phyloP scores from a whole-genome alignment of 2,329 filamentous ascomycete genomes.

The Pestalotiopsis sp. region DNA sequence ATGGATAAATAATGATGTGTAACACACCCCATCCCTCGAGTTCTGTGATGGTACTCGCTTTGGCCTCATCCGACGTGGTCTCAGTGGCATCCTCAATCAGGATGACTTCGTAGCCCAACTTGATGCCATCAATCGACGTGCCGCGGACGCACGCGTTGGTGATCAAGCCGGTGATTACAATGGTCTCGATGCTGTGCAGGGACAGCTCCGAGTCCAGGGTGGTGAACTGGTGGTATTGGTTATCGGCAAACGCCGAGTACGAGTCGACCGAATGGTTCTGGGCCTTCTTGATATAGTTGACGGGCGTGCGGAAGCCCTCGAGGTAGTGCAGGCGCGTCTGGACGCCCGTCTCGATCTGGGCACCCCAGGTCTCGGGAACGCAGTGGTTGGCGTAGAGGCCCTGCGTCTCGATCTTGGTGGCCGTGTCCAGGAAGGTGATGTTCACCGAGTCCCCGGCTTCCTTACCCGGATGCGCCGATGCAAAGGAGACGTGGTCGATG shows the following conservation, averaged over 20 bases:
- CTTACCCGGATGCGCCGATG: conserved; percentile 18
- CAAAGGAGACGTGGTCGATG: conserved; percentile 20
- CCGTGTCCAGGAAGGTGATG: conserved; percentile 22
- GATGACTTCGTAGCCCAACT: conserved; percentile 22
- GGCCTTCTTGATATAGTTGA: conserved; percentile 25
- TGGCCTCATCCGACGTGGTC: conserved; percentile 17
- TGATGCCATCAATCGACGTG: conserved; percentile 23
- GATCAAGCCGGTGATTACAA: conserved; percentile 21
- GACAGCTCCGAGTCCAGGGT: conserved; percentile 21
- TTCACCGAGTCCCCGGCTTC: conserved; percentile 19
- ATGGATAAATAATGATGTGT: neutral
- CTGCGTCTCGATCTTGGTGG: conserved; percentile 23
- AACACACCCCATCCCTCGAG: conserved; percentile 20
- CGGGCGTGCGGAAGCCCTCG: conserved; percentile 20
- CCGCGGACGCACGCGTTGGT: conserved; percentile 22
- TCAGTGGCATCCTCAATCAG: conserved; percentile 23
- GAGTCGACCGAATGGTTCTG: conserved; percentile 24
- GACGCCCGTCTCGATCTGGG: conserved; percentile 20
- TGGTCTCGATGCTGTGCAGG: conserved; percentile 21
- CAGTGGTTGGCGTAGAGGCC: conserved; percentile 22
- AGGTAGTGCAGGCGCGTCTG: conserved; percentile 20
- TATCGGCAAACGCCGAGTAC: conserved; percentile 24
- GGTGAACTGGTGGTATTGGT: conserved; percentile 24
- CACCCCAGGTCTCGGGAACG: conserved; percentile 22
- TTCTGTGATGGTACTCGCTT: conserved; percentile 19